These are phyloP conservation scores for Colletotrichum abscissum DNA, from an alignment of 2,329 filamentous ascomycete species.

Conservation along the genomic window DNA sequence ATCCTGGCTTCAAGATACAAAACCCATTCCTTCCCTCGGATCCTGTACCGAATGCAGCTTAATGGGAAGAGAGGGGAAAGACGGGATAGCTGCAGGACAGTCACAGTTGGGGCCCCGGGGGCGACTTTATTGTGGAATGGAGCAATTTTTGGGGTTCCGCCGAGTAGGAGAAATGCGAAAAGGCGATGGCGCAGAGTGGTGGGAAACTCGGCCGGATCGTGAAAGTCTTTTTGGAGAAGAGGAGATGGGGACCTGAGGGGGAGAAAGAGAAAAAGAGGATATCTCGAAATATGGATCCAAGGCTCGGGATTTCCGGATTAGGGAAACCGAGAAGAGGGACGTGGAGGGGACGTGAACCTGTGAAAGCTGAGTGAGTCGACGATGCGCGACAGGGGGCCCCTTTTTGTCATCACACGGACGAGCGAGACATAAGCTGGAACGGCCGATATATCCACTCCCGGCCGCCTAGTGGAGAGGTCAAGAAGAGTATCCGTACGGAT, in stretches of 20 bases:
- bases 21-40: conserved; percentile 12
- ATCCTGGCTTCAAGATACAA: not conserved
- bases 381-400: conserved; percentile 2
- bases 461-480: not conserved
- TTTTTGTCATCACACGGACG: conserved; percentile 25
- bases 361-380: not conserved
- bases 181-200: not conserved
- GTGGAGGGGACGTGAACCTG: not conserved
- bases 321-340: conserved; percentile 13
- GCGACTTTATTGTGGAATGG: conserved; percentile 2
- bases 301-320: conserved; percentile 18
- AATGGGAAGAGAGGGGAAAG: conserved; percentile 4
- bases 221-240: not conserved
- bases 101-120: conserved; percentile 22
- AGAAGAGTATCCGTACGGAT: not conserved
- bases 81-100: conserved; percentile 4
- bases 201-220: not conserved
- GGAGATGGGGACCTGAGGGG: not conserved
- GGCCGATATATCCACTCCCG: conserved; percentile 27
- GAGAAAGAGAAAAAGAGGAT: not conserved
- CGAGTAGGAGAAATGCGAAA: not conserved
- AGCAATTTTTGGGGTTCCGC: not conserved
- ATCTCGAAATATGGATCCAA: conserved; percentile 11
- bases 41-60: conserved; percentile 31
- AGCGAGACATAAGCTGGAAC: conserved; percentile 31